Base-by-base conservation (phyloP, 306 rosid genomes). In the Cucumis hystrix region DNA sequence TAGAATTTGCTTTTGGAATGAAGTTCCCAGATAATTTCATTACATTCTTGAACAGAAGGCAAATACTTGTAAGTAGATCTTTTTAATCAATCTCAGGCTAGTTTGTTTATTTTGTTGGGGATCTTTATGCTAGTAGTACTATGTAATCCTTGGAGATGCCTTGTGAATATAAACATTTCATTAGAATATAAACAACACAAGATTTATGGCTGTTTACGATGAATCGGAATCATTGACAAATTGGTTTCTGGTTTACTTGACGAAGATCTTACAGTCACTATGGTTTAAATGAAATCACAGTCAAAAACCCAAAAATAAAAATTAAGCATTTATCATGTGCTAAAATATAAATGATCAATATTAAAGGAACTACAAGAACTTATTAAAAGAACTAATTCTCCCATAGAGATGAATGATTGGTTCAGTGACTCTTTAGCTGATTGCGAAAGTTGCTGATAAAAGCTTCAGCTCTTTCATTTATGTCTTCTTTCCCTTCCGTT, bases 41-140 rank as follows among this genome's bases (percentile, higher is more conserved):
- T 83, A 87, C 83, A 78, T 81, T 85, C 82, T 84, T 80, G 85
- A 86, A 87, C 83, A 84, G 88, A 82, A 88, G 81, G 87, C 85
- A 77, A 84, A 84, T 88, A 80, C 81, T 59, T 60, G 77, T 74
- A 73, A 91, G 98, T 88, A 90, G 83, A 90, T 90, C 87, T 82
- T 81, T 79, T 83, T 79, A 73, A 66, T 81, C 79, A 77, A 75
- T 80, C 81, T 68, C 70, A 84, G 87, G 56, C 63, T 73, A 73
- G 87, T 84, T 68, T 66, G 78, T 83, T 64, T 86, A 81, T 74
- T 82, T 78, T 83, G 61, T 77, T 76, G 83, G 79, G 85, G 83
- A 83, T 87, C 82, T 79, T 79, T 75, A 60, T 83, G 77, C 78
- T 83, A 80, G 85, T 83, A 80, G 85, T 79, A 81, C 82, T 82